Base-by-base conservation (phyloP, 768 basidiomycete genomes). In the Gymnopilus junonius region DNA sequence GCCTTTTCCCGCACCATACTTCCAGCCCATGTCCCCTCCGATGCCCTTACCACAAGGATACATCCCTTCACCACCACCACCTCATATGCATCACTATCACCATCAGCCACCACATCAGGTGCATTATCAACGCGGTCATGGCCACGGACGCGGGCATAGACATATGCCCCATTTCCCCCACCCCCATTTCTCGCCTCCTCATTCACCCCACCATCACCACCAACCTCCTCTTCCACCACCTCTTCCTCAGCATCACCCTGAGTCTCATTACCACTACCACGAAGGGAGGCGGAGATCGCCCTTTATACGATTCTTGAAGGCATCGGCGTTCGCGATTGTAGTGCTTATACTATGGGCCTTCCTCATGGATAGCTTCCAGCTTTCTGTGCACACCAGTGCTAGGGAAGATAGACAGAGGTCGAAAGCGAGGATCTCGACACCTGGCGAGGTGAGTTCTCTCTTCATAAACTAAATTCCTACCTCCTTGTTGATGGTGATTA, bases 261-360 rank as follows among this genome's bases (percentile, higher is more conserved):
- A 40, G 15, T 27, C 23, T 11, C 54, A 39, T 39, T 25, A 25
- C 12, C 31, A 25, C 17, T 21, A 27, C 21, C 54, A 55, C 11
- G 54, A 23, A 10, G 7, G 37, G 7, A 51, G 40, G 8, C 51
- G 55, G 5, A 29, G 54, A 4, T 56, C 55, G 15, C 55, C 68
- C 2, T 39, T 66, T 0, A 42, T 55, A 31, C 68, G 73, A 4
- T 72, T 74, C 35, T 6, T 65, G 8, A 62, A 43, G 7, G 65
- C 73, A 1, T 70, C 66, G 25, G 12, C 46, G 1, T 23, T 71
- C n/a, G 71, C 73, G 4, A 17, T 65, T 20, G 23, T 72, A 4
- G 55, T 70, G 17, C 43, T 72, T 25, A 12, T 69, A 27, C 21
- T 73, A 8, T 73, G 72, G 72, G 60, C 63, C 0, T 37, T 67